Evolutionary conservation across 257 asterid genomes (phyloP), one percentile per base, ranked within the genome.

Genomic region (Oldenlandia corymbosa): DNA sequence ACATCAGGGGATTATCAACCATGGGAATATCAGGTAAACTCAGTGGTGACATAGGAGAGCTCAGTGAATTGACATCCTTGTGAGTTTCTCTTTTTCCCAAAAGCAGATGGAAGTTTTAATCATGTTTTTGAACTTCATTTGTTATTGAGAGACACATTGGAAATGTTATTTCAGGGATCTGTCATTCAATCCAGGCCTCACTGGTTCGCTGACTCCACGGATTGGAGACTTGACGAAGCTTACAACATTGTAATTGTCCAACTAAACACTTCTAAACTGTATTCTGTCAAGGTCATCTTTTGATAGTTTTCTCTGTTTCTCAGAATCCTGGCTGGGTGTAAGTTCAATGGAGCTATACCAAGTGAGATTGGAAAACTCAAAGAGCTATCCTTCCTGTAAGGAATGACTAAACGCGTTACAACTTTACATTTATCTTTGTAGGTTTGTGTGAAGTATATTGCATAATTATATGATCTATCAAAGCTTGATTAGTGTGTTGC

Each of bases 281-380:
- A 62, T n/a, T 43, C 2, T 43, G 28, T 28, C 17, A 27, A 17
- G 21, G 46, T 8, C 14, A 3, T 57, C 7, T 21, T 47, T 51
- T 58, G 17, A 28, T 10, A 11, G 23, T 34, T 23, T 39, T 41
- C 0, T 72, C 24, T 71, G 46, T 36, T 51, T 64, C 67, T 64
- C 89, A 92, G 99, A 75, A 92, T 92, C 73, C 80, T 92, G 10
- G 99, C 99, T 26, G 99, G 99, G 58, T 92, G 99, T 68, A 67
- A 95, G 79, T 89, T 92, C 71, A 80, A 84, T 27, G 86, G 86
- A 73, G 77, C 63, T 68, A 78, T 92, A 81, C 99, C 97, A 41
- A 73, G 71, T 74, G 95, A 92, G 68, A 57, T 92, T 62, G 99
- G 97, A 65, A 85, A 85, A 46, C 87, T 92, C 64, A 55, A 83